Evolutionary conservation across 2,329 filamentous ascomycete species (phyloP).

Genomic region (Sordariomycetes sp.): DNA sequence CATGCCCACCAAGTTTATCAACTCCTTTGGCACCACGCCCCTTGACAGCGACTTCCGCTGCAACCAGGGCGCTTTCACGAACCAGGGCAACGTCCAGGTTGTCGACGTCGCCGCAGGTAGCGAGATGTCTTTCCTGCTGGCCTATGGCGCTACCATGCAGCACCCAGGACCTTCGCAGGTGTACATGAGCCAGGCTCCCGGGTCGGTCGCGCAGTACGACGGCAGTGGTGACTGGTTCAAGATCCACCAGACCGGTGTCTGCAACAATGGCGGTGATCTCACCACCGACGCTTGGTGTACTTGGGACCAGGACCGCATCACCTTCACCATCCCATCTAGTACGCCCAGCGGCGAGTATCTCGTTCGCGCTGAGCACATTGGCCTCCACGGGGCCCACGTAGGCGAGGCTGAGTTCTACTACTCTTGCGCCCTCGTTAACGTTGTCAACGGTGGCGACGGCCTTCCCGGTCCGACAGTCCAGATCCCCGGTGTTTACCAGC

Average conservation of each 20-base stretch:
- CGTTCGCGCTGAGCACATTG: conserved; percentile 1
- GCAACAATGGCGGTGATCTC: neutral
- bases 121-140: too few species aligned
- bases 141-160: neutral
- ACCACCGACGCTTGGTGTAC: neutral
- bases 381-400: neutral
- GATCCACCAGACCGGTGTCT: conserved; percentile 15
- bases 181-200: neutral
- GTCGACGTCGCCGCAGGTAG: too few species aligned
- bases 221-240: conserved; percentile 33
- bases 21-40: neutral
- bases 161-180: neutral
- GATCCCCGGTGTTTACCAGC: conserved; percentile 16
- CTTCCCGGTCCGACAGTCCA: conserved; percentile 12
- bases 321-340: conserved; percentile 2
- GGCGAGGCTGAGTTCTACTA: conserved; percentile 25
- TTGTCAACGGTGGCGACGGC: conserved; percentile 13
- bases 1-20: neutral
- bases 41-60: neutral
- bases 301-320: neutral
- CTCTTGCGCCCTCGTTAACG: conserved; percentile 32
- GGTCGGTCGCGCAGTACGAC: conserved; percentile 30
- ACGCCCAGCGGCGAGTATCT: conserved; percentile 4
- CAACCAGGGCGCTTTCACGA: neutral
- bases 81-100: neutral